phyloP scores from a whole-genome alignment of 2,329 filamentous ascomycete genomes.

The Phaeosphaeria sp. region DNA sequence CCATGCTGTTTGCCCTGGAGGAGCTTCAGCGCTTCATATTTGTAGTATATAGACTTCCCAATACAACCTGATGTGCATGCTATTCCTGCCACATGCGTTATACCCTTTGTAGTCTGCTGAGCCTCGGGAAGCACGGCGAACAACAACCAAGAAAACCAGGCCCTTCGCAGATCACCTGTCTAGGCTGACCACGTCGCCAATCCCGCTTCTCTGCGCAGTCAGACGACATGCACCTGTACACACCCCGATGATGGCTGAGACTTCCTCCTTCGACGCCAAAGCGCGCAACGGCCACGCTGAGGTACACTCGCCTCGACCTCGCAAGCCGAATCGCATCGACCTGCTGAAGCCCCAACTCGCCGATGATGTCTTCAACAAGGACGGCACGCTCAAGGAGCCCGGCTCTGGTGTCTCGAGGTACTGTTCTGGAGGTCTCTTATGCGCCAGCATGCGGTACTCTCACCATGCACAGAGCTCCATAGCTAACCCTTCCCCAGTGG shows the following conservation, averaged over 20 bases:
- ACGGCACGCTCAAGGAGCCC: conserved; percentile 31
- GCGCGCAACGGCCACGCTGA: conserved; percentile 32
- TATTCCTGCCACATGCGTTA: not conserved
- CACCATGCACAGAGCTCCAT: not conserved
- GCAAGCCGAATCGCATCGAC: conserved; percentile 44
- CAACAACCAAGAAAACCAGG: conserved; percentile 25
- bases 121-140: conserved; percentile 18
- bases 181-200: conserved; percentile 38
- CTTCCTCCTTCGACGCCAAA: conserved; percentile 36
- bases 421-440: conserved; percentile 69
- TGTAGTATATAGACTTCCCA: not conserved
- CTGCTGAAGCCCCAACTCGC: conserved; percentile 44
- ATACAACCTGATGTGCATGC: conserved; percentile 4
- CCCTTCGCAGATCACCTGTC: conserved; percentile 31
- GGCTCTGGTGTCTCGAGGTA: conserved; percentile 47
- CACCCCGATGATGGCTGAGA: conserved; percentile 39
- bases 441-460: not conserved
- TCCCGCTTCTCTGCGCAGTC: conserved; percentile 12
- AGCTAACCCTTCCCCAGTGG: conserved; percentile 64
- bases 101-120: conserved; percentile 1
- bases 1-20: not conserved
- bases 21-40: not conserved
- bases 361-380: conserved; percentile 36
- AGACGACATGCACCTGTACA: conserved; percentile 28
- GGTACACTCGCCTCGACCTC: conserved; percentile 42